These are phyloP conservation scores for Psophocarpus tetragonolobus DNA, from an alignment of 306 rosid genomes.

Conservation along the genomic window DNA sequence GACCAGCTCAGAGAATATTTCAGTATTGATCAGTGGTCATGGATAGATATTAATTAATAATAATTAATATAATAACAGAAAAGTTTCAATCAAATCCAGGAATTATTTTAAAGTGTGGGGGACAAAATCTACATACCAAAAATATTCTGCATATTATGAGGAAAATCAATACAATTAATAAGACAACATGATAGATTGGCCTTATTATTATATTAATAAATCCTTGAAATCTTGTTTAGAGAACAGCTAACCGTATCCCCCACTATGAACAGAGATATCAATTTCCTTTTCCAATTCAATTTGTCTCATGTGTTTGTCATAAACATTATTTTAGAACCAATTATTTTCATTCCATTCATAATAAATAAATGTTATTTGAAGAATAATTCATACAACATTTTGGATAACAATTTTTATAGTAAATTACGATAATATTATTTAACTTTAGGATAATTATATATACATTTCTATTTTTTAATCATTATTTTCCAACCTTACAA, in stretches of 20 bases:
- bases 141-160: not conserved
- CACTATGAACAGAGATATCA: not conserved
- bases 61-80: not conserved
- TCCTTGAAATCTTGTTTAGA: not conserved
- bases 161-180: not conserved
- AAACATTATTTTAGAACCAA: too few species aligned
- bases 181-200: not conserved
- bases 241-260: not conserved
- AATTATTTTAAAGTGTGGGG: not conserved
- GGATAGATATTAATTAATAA: too few species aligned
- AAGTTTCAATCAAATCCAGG: not conserved
- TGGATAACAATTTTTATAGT: too few species aligned
- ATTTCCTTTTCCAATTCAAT: not conserved
- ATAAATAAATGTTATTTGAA: too few species aligned
- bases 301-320: not conserved
- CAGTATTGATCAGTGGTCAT: not conserved
- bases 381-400: too few species aligned
- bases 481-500: too few species aligned
- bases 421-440: too few species aligned
- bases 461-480: too few species aligned
- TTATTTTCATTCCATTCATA: too few species aligned
- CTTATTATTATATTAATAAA: not conserved
- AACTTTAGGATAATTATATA: too few species aligned
- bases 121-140: not conserved
- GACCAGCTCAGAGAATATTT: not conserved